Conservation (phyloP, 805 yeast genomes). For the Pachysolen tannophilus region DNA sequence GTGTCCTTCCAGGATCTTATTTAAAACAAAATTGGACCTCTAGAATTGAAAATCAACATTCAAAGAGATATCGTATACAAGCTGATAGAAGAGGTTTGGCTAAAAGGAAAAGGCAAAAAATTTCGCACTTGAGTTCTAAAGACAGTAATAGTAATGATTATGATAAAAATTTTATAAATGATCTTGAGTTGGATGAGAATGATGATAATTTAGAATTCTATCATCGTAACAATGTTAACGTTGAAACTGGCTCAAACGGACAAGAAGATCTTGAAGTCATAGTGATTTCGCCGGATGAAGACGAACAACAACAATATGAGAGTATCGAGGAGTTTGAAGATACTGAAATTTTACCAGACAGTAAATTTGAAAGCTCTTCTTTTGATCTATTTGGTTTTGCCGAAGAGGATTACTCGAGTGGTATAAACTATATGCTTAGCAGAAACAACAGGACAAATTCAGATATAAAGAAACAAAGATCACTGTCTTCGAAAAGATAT, state of each 20-base stretch:
- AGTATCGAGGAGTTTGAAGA: slow-evolving; percentile 5
- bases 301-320: slow-evolving; percentile 6
- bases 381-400: slow-evolving; percentile 15
- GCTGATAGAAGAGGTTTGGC: slow-evolving; percentile 13
- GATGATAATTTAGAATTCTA: background rate
- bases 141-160: slow-evolving; percentile 1
- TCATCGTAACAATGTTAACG: slow-evolving; percentile 7
- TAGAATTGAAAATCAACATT: background rate
- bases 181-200: background rate
- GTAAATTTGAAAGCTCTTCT: too few relatives aligned
- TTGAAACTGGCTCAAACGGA: background rate
- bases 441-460: background rate
- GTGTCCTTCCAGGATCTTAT: slow-evolving; percentile 21
- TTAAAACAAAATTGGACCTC: slow-evolving; percentile 8
- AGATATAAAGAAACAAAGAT: background rate
- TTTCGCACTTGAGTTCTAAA: slow-evolving; percentile 6
- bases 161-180: slow-evolving; percentile 5
- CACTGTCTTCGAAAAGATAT: too few relatives aligned
- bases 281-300: slow-evolving; percentile 6
- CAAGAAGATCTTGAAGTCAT: background rate
- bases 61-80: background rate
- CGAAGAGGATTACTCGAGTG: slow-evolving; percentile 17
- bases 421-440: slow-evolving; percentile 20
- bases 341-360: slow-evolving; percentile 4
- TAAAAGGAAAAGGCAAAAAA: slow-evolving; percentile 8